Percentiles rank a stretch among this genome's conserved stretches.
These are phyloP conservation scores for Picea sitchensis DNA, from an alignment of 75 land plant species.

Conservation along the genomic window DNA sequence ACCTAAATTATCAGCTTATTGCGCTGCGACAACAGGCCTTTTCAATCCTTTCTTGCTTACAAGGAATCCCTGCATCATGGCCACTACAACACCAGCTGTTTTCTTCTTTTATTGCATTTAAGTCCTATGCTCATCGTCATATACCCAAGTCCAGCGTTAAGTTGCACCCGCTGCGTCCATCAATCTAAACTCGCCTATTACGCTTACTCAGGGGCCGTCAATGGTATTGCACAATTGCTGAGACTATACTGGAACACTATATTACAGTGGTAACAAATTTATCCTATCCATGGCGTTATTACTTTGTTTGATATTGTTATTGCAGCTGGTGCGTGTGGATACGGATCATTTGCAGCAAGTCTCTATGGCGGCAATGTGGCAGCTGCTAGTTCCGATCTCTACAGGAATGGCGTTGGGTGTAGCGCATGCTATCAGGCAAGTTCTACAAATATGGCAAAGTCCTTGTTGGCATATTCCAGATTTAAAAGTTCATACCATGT, in stretches of 20 bases:
- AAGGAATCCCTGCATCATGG: too few species aligned
- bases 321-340: constrained; percentile 64
- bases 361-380: constrained; percentile 39
- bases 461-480: too few species aligned
- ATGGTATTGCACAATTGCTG: not conserved
- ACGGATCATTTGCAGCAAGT: constrained; percentile 47
- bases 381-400: constrained; percentile 36
- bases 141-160: too few species aligned
- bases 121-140: too few species aligned
- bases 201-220: too few species aligned
- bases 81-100: too few species aligned
- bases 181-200: not conserved
- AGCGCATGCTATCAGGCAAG: constrained; percentile 61
- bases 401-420: constrained; percentile 52
- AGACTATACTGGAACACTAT: not conserved
- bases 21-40: too few species aligned
- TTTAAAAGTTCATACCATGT: too few species aligned
- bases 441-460: not conserved
- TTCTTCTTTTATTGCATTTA: too few species aligned
- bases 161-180: not conserved
- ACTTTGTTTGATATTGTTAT: not conserved
- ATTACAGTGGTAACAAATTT: not conserved
- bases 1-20: too few species aligned
- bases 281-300: too few species aligned
- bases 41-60: too few species aligned